Evolutionary conservation across 257 asterid species (phyloP).

Genomic region (Gardenia jasminoides): DNA sequence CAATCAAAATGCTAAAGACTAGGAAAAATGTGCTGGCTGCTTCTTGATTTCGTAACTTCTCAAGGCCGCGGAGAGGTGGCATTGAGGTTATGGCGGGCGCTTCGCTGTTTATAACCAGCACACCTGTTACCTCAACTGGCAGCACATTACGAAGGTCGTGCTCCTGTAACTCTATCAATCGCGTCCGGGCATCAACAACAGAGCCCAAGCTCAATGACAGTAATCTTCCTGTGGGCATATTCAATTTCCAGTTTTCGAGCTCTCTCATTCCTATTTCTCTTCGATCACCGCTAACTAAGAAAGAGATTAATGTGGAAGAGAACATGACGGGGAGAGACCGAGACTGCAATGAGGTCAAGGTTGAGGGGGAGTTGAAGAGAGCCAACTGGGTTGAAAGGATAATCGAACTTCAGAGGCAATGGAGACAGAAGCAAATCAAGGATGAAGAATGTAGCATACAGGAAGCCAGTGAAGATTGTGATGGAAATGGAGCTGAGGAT

Average conservation of each 20-base stretch:
- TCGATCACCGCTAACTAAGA: slow-evolving; percentile 37
- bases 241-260: slow-evolving; percentile 46
- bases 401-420: slow-evolving; percentile 51
- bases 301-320: slow-evolving; percentile 23
- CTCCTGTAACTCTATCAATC: slow-evolving; percentile 30
- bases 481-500: slow-evolving; percentile 28
- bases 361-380: slow-evolving; percentile 33
- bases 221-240: slow-evolving; percentile 44
- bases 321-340: slow-evolving; percentile 16
- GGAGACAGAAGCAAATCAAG: slow-evolving; percentile 44
- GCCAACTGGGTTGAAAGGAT: slow-evolving; percentile 73
- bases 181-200: slow-evolving; percentile 35
- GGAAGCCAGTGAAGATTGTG: slow-evolving; percentile 29
- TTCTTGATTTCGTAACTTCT: not conserved
- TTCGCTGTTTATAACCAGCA: slow-evolving; percentile 22
- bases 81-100: slow-evolving; percentile 43
- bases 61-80: not conserved
- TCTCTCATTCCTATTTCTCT: slow-evolving; percentile 49
- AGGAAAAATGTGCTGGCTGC: not conserved
- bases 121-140: slow-evolving; percentile 28
- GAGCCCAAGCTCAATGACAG: slow-evolving; percentile 44
- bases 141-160: slow-evolving; percentile 21
- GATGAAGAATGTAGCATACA: slow-evolving; percentile 22
- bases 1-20: not conserved
- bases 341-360: slow-evolving; percentile 21